phyloP scores from a whole-genome alignment of 306 rosid genomes.

The Rosa persica region DNA sequence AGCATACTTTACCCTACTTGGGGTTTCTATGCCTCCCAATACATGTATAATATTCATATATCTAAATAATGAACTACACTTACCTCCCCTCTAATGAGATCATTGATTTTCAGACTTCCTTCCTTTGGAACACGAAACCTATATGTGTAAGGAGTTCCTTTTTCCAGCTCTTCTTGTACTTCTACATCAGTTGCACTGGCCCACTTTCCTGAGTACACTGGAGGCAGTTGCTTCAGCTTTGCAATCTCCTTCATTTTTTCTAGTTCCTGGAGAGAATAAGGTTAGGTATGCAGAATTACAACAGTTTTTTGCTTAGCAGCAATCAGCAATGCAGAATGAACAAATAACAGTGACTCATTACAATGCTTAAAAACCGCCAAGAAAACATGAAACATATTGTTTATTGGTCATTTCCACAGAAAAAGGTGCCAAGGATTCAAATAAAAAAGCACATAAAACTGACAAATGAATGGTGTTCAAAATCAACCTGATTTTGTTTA shows the following conservation, averaged over 20 bases:
- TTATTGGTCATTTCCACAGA: neutral
- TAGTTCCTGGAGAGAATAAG: conserved; percentile 55
- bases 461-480: neutral
- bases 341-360: neutral
- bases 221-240: conserved; percentile 72
- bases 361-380: neutral
- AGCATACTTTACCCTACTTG: neutral
- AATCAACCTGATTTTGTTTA: neutral
- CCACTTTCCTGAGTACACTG: conserved; percentile 90
- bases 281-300: conserved; percentile 6
- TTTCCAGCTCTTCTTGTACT: conserved; percentile 68
- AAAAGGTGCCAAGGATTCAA: neutral
- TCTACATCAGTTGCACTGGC: conserved; percentile 60
- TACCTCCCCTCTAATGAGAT: conserved; percentile 88
- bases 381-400: neutral
- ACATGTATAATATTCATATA: neutral
- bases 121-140: conserved; percentile 79
- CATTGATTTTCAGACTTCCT: conserved; percentile 82
- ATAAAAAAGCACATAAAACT: neutral
- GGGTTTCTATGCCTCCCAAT: neutral
- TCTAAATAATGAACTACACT: conserved; percentile 18
- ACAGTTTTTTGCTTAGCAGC: neutral
- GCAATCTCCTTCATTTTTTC: conserved; percentile 94
- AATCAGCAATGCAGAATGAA: neutral
- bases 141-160: conserved; percentile 73